Evolutionary conservation across 2,329 filamentous ascomycete genomes (phyloP).

Genomic region (Ambrosiella beaveri): DNA sequence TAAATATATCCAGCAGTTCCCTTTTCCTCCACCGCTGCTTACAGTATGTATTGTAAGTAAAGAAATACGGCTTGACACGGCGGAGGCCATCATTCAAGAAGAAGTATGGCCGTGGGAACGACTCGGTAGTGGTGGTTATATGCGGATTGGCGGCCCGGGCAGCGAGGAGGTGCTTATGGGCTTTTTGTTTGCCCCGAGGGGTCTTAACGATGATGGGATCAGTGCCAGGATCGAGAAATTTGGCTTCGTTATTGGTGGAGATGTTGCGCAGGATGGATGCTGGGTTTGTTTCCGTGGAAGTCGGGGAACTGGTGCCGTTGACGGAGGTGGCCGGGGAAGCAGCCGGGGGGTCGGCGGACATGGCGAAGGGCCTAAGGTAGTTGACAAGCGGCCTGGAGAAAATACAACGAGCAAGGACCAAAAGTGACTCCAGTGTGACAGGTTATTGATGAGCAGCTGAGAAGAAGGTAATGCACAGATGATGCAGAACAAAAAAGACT

Average conservation of each 20-base stretch:
- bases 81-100: constrained; percentile 69
- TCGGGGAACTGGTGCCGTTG: not conserved
- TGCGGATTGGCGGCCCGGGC: constrained; percentile 11
- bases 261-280: constrained; percentile 6
- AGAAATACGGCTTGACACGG: constrained; percentile 73
- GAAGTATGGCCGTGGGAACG: constrained; percentile 53
- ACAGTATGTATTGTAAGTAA: constrained; percentile 85
- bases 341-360: not conserved
- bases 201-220: constrained; percentile 8
- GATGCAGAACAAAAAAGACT: too few species aligned
- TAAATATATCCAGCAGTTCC: constrained; percentile 70
- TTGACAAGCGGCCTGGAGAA: not conserved
- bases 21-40: constrained; percentile 85
- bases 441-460: not conserved
- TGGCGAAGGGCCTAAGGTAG: not conserved
- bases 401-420: not conserved
- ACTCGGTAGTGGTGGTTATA: constrained; percentile 6
- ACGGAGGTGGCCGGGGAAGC: not conserved
- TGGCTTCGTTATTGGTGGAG: constrained; percentile 6
- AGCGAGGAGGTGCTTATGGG: constrained; percentile 10
- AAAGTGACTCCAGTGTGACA: constrained; percentile 1
- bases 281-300: not conserved
- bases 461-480: not conserved
- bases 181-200: constrained; percentile 12
- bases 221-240: constrained; percentile 8